phyloP scores from a whole-genome alignment of 1,284 basidiomycete genomes.

The Leccinum subspadiceum region DNA sequence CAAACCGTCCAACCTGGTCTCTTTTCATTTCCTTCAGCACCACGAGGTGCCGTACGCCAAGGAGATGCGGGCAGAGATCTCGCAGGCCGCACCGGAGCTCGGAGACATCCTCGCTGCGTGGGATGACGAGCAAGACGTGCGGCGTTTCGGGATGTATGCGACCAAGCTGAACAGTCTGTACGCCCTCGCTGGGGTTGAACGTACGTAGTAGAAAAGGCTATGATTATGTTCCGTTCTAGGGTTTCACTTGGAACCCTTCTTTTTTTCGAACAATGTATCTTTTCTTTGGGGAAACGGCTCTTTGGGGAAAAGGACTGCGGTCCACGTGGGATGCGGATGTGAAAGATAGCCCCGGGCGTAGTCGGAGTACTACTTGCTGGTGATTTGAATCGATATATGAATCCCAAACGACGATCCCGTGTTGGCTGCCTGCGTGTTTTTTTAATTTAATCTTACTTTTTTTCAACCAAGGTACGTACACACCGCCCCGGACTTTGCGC shows the following conservation, averaged over 20 bases:
- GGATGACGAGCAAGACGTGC: constrained; percentile 36
- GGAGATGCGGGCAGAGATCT: constrained; percentile 34
- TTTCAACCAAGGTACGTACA: neutral
- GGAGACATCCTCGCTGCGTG: constrained; percentile 36
- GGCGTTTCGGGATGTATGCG: constrained; percentile 40
- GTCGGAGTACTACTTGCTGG: neutral
- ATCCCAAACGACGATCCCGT: neutral
- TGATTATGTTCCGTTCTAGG: neutral
- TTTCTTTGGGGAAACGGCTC: neutral
- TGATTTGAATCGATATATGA: neutral
- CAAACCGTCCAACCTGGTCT: constrained; percentile 39
- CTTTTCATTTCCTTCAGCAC: constrained; percentile 38
- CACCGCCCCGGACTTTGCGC: neutral
- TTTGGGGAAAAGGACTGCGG: neutral
- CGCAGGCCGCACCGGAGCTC: constrained; percentile 31
- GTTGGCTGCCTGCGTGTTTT: neutral
- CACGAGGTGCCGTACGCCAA: constrained; percentile 40
- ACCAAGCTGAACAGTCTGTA: constrained; percentile 38
- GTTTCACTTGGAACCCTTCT: neutral
- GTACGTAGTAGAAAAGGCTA: neutral
- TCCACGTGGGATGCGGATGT: neutral
- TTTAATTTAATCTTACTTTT: neutral
- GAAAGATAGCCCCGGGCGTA: neutral
- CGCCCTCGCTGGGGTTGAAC: constrained; percentile 5
- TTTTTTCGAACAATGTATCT: neutral